Conservation (phyloP, 148 eudicot species). For the Rhododendron ferrugineum region DNA sequence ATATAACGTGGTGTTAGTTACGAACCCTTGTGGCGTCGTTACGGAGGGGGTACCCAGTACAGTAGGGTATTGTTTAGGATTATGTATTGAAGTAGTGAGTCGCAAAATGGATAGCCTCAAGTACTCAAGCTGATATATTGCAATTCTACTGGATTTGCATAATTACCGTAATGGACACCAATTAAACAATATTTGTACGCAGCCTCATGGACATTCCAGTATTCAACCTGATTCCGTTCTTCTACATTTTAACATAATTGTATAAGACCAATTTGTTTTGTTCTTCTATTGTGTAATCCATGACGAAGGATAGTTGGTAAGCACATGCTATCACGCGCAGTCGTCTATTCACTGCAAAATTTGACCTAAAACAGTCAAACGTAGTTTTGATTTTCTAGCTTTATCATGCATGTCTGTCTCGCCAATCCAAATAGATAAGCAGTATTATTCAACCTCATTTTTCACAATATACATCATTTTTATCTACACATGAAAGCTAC, state of each 20-base stretch:
- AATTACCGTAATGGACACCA: background rate
- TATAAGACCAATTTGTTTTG: background rate
- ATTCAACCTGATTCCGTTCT: background rate
- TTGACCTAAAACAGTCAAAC: background rate
- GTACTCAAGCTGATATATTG: background rate
- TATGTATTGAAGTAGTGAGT: background rate
- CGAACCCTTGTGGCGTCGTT: background rate
- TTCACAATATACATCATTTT: background rate
- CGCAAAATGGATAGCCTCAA: background rate
- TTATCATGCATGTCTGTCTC: conserved; percentile 9
- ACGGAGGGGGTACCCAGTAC: background rate
- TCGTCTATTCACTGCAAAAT: conserved; percentile 1
- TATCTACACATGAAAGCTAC: background rate
- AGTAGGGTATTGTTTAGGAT: background rate
- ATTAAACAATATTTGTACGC: background rate
- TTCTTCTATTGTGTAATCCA: background rate
- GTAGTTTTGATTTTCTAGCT: background rate
- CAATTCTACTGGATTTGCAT: background rate
- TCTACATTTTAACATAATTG: background rate
- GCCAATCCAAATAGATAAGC: background rate
- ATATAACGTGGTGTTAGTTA: background rate
- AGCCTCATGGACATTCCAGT: background rate
- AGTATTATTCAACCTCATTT: background rate
- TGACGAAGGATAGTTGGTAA: background rate
- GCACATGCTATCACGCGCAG: background rate